A percentile compares a stretch with the other conserved stretches of the same genome.
phyloP scores from a whole-genome alignment of 257 asterid species.

The Solanum lignicaule region DNA sequence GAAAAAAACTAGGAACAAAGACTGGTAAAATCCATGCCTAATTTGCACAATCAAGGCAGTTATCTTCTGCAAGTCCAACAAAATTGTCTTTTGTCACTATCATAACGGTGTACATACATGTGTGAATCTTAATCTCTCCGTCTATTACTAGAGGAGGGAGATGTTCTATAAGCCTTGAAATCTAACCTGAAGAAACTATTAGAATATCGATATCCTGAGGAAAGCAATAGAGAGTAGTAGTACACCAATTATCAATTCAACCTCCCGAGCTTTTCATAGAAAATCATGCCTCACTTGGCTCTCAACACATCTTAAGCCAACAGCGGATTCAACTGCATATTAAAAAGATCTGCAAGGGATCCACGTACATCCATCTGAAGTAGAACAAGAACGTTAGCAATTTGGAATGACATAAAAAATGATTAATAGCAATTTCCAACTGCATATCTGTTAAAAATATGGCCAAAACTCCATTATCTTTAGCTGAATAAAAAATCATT shows the following conservation, averaged over 20 bases:
- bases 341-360: conserved; percentile 77
- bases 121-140: neutral
- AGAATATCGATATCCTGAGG: neutral
- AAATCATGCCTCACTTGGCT: neutral
- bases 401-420: neutral
- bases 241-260: neutral
- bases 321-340: conserved; percentile 54
- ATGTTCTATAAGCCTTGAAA: neutral
- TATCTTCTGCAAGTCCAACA: neutral
- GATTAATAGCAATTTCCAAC: neutral
- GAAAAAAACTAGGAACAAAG: neutral
- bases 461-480: neutral
- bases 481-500: neutral
- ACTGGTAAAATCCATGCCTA: neutral
- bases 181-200: neutral
- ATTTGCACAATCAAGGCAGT: neutral
- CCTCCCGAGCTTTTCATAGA: neutral
- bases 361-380: conserved; percentile 90
- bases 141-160: neutral
- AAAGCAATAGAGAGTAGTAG: neutral
- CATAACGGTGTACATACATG: neutral
- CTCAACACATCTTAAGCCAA: conserved; percentile 6
- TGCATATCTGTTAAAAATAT: neutral
- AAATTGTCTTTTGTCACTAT: neutral
- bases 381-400: neutral